These are phyloP conservation scores for Anisodus acutangulus DNA, from an alignment of 257 asterid species.

Conservation along the genomic window DNA sequence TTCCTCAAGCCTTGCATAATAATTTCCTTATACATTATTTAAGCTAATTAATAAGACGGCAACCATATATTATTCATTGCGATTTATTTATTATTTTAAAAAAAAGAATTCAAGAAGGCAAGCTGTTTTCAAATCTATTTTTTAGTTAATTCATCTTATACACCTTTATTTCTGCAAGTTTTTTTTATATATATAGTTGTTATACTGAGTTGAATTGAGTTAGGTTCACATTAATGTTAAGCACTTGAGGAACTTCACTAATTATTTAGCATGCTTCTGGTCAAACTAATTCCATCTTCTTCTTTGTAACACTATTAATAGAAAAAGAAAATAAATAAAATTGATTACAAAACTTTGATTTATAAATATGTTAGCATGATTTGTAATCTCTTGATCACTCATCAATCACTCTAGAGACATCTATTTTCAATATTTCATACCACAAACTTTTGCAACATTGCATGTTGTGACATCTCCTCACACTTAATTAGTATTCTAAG, in stretches of 20 bases:
- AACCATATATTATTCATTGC: no score
- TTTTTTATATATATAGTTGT: not conserved
- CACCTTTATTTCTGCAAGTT: not conserved
- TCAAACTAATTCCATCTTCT: not conserved
- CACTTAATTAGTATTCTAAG: no score
- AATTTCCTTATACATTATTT: no score
- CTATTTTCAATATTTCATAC: not conserved
- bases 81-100: no score
- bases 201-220: not conserved
- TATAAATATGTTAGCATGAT: no score
- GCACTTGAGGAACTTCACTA: not conserved
- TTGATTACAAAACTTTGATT: no score
- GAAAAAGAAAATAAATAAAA: not conserved
- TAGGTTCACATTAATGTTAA: not conserved
- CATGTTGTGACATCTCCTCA: not conserved
- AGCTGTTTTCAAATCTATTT: not conserved
- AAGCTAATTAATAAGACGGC: no score
- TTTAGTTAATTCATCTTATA: slow-evolving; percentile 6
- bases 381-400: not conserved
- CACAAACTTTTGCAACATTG: not conserved
- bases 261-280: not conserved
- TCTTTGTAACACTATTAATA: not conserved
- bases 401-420: not conserved
- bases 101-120: not conserved
- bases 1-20: no score